Evolutionary conservation across 2,329 filamentous ascomycete genomes (phyloP).

Genomic region (Ophiostoma novo-ulmi): DNA sequence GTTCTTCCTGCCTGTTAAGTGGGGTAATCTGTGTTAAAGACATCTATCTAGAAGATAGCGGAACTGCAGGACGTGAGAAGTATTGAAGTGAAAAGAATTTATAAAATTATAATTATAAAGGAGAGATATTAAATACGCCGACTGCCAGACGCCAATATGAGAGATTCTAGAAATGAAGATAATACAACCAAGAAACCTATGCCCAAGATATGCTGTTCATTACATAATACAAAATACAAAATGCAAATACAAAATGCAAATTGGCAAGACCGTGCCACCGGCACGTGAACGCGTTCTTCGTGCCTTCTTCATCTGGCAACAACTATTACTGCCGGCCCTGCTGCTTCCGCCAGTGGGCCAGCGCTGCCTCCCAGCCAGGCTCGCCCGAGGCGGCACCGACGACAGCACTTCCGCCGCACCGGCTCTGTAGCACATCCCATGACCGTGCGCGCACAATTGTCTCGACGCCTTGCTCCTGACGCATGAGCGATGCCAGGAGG

Average conservation of each 20-base stretch:
- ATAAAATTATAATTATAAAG: background rate
- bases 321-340: conserved; percentile 14
- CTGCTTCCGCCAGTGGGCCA: conserved; percentile 51
- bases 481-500: conserved; percentile 64
- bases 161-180: background rate
- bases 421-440: conserved; percentile 71
- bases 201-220: background rate
- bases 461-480: conserved; percentile 72
- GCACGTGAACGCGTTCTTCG: background rate
- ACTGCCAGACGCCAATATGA: background rate
- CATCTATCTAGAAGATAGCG: background rate
- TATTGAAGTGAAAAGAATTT: background rate
- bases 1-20: conserved; percentile 25
- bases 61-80: background rate
- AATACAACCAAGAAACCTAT: background rate
- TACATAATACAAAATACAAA: conserved; percentile 5
- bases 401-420: conserved; percentile 49
- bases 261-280: background rate
- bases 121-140: background rate
- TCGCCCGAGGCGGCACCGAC: conserved; percentile 43
- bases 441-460: conserved; percentile 73
- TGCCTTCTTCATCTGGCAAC: conserved; percentile 3
- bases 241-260: background rate
- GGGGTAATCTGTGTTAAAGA: conserved; percentile 9
- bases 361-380: conserved; percentile 59